Percentiles rank a stretch among this genome's conserved stretches.
Evolutionary conservation across 306 rosid genomes (phyloP).

Genomic region (Quercus robur): DNA sequence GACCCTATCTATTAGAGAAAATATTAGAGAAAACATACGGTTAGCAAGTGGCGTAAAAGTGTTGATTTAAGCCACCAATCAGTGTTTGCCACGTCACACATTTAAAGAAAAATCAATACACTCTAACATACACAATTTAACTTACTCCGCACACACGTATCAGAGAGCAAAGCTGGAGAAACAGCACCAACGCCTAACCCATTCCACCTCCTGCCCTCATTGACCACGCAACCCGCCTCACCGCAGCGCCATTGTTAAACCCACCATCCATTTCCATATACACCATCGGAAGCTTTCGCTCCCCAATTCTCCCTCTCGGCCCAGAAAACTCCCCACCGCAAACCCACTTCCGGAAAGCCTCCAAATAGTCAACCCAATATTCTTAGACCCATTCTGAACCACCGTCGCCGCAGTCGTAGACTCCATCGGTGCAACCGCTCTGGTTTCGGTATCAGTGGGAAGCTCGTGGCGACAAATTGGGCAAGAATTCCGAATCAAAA

Average conservation of each 20-base stretch:
- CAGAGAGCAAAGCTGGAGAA: too few relatives aligned
- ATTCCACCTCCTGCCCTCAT: constrained; percentile 12
- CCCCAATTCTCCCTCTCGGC: constrained; percentile 57
- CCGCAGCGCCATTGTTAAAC: constrained; percentile 55
- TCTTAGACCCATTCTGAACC: constrained; percentile 53
- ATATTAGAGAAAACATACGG: too few relatives aligned
- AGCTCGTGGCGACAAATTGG: constrained; percentile 84
- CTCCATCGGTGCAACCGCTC: neutral
- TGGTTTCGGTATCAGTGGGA: constrained; percentile 35
- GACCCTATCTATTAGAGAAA: too few relatives aligned
- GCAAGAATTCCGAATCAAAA: constrained; percentile 69
- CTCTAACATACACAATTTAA: too few relatives aligned
- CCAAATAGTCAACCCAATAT: constrained; percentile 77
- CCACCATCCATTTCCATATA: constrained; percentile 82
- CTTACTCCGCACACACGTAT: too few relatives aligned
- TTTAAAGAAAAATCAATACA: too few relatives aligned
- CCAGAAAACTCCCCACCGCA: constrained; percentile 71
- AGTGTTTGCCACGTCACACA: too few relatives aligned
- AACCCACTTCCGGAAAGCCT: constrained; percentile 88
- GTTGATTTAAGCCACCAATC: too few relatives aligned
- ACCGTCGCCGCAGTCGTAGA: constrained; percentile 16
- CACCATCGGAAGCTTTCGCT: constrained; percentile 73
- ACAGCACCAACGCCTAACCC: too few relatives aligned
- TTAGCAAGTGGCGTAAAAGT: too few relatives aligned
- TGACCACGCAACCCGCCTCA: constrained; percentile 65